A percentile compares a stretch with the other conserved stretches of the same genome.
Evolutionary conservation across 2,329 filamentous ascomycete species (phyloP).

Genomic region (Fusarium torreyae): DNA sequence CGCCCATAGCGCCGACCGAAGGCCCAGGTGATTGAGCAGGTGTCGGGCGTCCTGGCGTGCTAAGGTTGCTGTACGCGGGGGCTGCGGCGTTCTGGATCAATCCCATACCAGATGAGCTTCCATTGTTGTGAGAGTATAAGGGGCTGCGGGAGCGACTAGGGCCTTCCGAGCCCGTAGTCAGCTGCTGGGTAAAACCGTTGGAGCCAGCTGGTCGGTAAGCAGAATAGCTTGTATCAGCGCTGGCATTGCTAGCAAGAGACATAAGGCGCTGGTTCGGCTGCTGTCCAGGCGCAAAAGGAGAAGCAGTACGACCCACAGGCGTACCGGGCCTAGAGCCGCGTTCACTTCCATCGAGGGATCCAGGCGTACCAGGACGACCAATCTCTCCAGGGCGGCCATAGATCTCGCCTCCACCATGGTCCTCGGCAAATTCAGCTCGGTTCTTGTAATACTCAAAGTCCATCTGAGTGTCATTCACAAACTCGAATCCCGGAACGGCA

Average conservation of each 20-base stretch:
- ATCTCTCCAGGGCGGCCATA: conserved; percentile 74
- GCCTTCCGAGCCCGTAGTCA: conserved; percentile 43
- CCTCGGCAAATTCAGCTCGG: conserved; percentile 87
- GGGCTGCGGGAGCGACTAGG: conserved; percentile 60
- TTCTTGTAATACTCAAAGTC: conserved; percentile 96
- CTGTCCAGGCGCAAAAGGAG: conserved; percentile 53
- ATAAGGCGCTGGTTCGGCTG: conserved; percentile 48
- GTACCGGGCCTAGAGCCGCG: conserved; percentile 66
- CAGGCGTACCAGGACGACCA: conserved; percentile 73
- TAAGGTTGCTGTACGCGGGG: conserved; percentile 61
- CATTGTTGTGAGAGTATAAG: conserved; percentile 67
- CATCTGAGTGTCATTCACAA: conserved; percentile 87
- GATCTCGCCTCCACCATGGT: conserved; percentile 83
- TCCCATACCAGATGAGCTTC: conserved; percentile 67
- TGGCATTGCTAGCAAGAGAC: conserved; percentile 43
- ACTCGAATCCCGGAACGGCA: conserved; percentile 82
- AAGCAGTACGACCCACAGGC: conserved; percentile 55
- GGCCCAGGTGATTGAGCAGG: conserved; percentile 56
- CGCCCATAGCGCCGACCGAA: conserved; percentile 67
- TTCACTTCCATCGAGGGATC: conserved; percentile 64
- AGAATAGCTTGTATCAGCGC: conserved; percentile 52
- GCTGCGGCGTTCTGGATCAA: conserved; percentile 68
- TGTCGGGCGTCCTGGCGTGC: conserved; percentile 44
- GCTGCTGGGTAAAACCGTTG: conserved; percentile 47
- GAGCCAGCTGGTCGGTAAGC: conserved; percentile 45